Conservation (phyloP, 148 eudicot species). For the Vaccinium corymbosum region DNA sequence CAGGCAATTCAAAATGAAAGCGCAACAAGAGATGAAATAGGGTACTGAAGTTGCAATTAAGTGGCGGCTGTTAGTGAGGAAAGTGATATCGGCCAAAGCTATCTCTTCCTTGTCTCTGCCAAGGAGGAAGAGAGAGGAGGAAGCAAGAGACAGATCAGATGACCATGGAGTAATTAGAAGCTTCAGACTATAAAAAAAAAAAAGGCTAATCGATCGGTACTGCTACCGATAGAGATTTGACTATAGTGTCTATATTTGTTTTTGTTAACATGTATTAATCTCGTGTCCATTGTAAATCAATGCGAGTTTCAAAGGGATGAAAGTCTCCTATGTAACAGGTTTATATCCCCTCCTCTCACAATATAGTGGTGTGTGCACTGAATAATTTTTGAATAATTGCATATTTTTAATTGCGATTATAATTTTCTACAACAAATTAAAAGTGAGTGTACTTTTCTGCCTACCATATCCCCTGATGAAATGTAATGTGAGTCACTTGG, state of each 20-base stretch:
- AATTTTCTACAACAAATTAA: no score
- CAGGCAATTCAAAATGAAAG: conserved; percentile 86
- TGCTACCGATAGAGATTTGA: neutral
- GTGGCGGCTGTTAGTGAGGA: conserved; percentile 73
- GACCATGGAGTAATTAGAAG: conserved; percentile 10
- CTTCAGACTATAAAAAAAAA: conserved; percentile 17
- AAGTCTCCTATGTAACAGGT: no score
- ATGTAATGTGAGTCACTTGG: no score
- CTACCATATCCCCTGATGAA: no score
- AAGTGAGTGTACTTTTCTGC: no score
- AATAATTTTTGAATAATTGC: no score
- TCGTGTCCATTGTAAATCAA: neutral
- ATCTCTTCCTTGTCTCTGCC: conserved; percentile 25
- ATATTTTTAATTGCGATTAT: no score
- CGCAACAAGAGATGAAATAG: conserved; percentile 38
- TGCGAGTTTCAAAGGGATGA: neutral
- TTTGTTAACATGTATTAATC: neutral
- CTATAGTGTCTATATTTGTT: neutral
- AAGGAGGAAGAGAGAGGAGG: conserved; percentile 25
- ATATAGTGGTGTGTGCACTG: no score
- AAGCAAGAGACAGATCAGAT: conserved; percentile 12
- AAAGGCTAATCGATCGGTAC: no score
- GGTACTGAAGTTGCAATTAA: conserved; percentile 37
- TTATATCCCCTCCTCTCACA: no score
- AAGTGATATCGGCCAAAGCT: conserved; percentile 42